phyloP scores from a whole-genome alignment of 108 stramenopile genomes.

The Cyclostephanos invisitatus region DNA sequence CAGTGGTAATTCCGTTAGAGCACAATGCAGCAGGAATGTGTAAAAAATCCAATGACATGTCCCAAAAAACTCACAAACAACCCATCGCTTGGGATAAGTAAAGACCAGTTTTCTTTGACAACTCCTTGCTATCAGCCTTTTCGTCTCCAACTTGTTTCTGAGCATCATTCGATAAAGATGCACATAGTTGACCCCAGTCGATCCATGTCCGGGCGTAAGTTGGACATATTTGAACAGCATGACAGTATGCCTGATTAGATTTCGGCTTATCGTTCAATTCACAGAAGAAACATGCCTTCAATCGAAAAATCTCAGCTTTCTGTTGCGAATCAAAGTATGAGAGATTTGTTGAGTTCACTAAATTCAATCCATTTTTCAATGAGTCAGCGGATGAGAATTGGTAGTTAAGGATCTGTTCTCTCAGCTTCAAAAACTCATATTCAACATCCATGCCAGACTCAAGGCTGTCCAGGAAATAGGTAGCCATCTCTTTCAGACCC shows the following conservation, averaged over 20 bases:
- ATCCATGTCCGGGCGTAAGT: conserved; percentile 88
- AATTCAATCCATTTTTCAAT: conserved; percentile 84
- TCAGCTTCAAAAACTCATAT: conserved; percentile 89
- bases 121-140: conserved; percentile 25
- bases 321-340: conserved; percentile 88
- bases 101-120: conserved; percentile 73
- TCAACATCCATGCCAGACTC: conserved; percentile 82
- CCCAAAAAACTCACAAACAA: conserved; percentile 57
- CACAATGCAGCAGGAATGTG: too few relatives aligned
- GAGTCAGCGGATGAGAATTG: conserved; percentile 61
- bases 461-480: conserved; percentile 60
- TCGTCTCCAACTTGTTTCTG: conserved; percentile 38
- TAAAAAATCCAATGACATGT: background rate
- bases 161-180: conserved; percentile 47
- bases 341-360: conserved; percentile 94
- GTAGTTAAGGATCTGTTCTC: conserved; percentile 91
- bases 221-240: conserved; percentile 90
- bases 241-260: conserved; percentile 90
- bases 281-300: conserved; percentile 85
- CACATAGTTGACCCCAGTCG: conserved; percentile 93
- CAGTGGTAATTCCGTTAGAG: conserved; percentile 1
- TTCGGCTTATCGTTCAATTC: conserved; percentile 75
- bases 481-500: conserved; percentile 64
- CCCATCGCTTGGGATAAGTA: conserved; percentile 92
- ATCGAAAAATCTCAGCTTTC: conserved; percentile 89